Conservation (phyloP, 441 rosid genomes). For the Jatropha multifida region DNA sequence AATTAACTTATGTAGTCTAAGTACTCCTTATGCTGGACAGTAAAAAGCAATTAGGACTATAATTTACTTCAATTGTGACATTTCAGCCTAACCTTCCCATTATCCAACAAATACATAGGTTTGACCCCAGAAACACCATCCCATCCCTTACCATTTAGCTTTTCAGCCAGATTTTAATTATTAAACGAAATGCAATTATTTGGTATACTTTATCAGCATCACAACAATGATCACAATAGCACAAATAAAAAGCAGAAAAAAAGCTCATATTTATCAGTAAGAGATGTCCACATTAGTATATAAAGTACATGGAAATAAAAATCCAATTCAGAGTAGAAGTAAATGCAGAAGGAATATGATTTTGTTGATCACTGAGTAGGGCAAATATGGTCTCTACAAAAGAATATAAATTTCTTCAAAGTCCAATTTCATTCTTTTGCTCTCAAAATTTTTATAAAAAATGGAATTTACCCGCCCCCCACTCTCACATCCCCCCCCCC, state of each 20-base stretch:
- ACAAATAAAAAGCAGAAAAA: conserved; percentile 1
- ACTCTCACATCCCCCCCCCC: no score
- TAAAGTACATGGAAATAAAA: conserved; percentile 4
- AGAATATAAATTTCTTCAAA: not conserved
- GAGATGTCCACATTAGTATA: not conserved
- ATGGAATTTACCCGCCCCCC: no score
- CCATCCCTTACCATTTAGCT: conserved; percentile 6
- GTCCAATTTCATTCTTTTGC: not conserved
- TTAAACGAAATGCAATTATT: conserved; percentile 6
- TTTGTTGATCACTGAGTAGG: not conserved
- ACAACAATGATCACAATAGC: conserved; percentile 2
- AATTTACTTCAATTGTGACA: not conserved
- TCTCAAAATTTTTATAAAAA: no score
- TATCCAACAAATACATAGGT: not conserved
- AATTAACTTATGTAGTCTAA: not conserved
- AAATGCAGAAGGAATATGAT: conserved; percentile 10
- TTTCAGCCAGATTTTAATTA: not conserved
- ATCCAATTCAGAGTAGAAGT: not conserved
- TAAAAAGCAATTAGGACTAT: not conserved
- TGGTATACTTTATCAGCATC: not conserved
- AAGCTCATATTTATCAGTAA: not conserved
- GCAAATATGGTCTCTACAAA: not conserved
- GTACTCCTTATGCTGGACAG: not conserved
- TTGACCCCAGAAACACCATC: not conserved
- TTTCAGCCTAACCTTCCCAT: not conserved